These are phyloP conservation scores for Fraxinus nigra DNA, from an alignment of 305 asterid species.

Conservation along the genomic window DNA sequence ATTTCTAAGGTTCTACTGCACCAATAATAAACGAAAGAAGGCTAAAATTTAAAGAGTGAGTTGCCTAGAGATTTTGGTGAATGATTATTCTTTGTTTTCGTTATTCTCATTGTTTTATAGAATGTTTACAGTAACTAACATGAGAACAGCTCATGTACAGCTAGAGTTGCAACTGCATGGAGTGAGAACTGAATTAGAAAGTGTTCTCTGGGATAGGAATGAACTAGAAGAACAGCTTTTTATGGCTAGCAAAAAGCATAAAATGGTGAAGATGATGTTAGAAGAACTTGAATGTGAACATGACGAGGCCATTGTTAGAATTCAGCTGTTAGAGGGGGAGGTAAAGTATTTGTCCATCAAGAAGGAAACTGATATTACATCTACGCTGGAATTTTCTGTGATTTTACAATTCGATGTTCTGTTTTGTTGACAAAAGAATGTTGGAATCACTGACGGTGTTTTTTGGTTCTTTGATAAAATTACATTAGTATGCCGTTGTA, in stretches of 20 bases:
- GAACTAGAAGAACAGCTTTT: constrained; percentile 41
- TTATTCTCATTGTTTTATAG: not conserved
- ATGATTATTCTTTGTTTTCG: not conserved
- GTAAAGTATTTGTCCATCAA: constrained; percentile 19
- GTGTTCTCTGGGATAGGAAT: constrained; percentile 39
- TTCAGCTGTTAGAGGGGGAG: constrained; percentile 52
- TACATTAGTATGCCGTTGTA: not conserved
- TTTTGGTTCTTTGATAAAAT: not conserved
- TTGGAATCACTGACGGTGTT: not conserved
- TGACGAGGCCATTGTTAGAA: constrained; percentile 47
- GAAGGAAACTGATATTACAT: not conserved
- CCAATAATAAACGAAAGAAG: not conserved
- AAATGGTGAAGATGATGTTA: constrained; percentile 37
- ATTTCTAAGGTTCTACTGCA: not conserved
- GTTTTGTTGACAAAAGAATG: not conserved
- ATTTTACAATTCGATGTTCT: not conserved
- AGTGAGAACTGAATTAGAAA: constrained; percentile 46
- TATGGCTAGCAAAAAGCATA: constrained; percentile 36
- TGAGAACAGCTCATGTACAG: constrained; percentile 38
- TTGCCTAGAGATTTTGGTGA: not conserved
- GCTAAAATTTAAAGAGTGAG: not conserved
- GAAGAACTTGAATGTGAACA: constrained; percentile 64
- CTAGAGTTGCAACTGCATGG: constrained; percentile 47
- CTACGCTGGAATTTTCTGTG: not conserved
- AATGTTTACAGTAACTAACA: constrained; percentile 3